A percentile compares a stretch with the other conserved stretches of the same genome.
Evolutionary conservation across 2,329 filamentous ascomycete species (phyloP).

Genomic region (Paecilomyces formosus): DNA sequence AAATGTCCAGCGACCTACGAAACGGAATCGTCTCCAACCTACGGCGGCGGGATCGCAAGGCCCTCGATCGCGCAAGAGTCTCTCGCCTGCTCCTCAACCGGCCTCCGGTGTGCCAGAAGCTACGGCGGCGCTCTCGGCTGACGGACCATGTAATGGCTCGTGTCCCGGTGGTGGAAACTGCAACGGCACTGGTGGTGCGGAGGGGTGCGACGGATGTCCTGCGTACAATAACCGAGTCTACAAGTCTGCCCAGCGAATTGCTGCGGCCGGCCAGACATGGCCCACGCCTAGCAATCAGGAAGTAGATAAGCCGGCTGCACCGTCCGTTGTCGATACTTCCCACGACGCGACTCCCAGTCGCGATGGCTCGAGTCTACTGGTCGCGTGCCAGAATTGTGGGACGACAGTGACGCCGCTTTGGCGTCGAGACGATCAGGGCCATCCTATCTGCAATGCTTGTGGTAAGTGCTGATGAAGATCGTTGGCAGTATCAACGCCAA

Average conservation of each 20-base stretch:
- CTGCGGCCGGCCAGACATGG: slow-evolving; percentile 22
- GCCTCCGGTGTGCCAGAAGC: slow-evolving; percentile 22
- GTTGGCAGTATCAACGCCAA: not conserved
- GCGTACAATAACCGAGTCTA: slow-evolving; percentile 96
- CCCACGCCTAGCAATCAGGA: slow-evolving; percentile 24
- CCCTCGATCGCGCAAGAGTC: slow-evolving; percentile 13
- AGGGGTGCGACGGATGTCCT: slow-evolving; percentile 90
- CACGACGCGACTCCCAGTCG: slow-evolving; percentile 11
- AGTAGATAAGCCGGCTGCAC: slow-evolving; percentile 9
- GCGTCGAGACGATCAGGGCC: slow-evolving; percentile 86
- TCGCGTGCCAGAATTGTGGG: slow-evolving; percentile 93
- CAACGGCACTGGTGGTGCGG: slow-evolving; percentile 91
- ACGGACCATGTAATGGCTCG: slow-evolving; percentile 56
- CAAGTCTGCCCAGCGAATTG: slow-evolving; percentile 60
- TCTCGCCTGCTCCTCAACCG: slow-evolving; percentile 28
- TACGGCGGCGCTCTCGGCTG: slow-evolving; percentile 14
- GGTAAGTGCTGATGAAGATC: slow-evolving; percentile 52
- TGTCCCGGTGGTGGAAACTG: slow-evolving; percentile 92
- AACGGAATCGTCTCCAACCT: slow-evolving; percentile 62
- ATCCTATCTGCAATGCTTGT: slow-evolving; percentile 98
- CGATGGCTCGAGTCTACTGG: slow-evolving; percentile 50
- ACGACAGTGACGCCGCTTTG: slow-evolving; percentile 95
- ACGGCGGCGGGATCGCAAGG: slow-evolving; percentile 11
- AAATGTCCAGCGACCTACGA: slow-evolving; percentile 84
- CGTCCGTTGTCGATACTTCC: slow-evolving; percentile 16